Evolutionary conservation across 1,139 yeast genomes (phyloP), one percentile per base, ranked within the genome.

Genomic region (Candida sp.): DNA sequence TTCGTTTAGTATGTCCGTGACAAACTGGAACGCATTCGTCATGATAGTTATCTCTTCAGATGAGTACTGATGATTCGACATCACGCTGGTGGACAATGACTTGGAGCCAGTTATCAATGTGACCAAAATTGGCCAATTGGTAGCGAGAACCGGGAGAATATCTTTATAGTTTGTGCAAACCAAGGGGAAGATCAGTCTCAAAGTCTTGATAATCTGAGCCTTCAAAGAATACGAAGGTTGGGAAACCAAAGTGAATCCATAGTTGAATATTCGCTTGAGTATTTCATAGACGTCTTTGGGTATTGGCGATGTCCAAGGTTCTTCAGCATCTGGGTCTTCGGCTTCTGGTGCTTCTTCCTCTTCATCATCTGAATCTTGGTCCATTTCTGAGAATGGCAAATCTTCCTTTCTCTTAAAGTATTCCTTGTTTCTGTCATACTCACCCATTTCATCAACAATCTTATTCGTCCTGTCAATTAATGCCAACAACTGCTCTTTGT

Each of bases 231-330:
- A 66, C 0, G 96, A 86, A 1, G 84, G 83, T 58, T 90, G 96
- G 2, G 91, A 83, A 37, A 91, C 67, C 47, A 91, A 75, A 51
- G 88, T 69, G 52, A 90, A 87, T 2, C 96, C 87, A 62, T 91
- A 90, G 9, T 76, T 80, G 51, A 85, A 77, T 7, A 94, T 84
- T 51, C 83, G 81, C 49, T 85, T 82, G 0, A 88, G 69, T 2
- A 86, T 71, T 44, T 70, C 64, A 62, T 89, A 92, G 0, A 86
- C 71, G 2, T 77, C 67, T 44, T 78, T 71, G 0, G 96, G 89
- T 1, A 92, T 71, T 0, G 84, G 83, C 0, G 93, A 86, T 0
- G 63, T 58, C 97, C 97, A 91, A 2, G 42, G 42, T 17, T 66
- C 68, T 30, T 53, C 62, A 48, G 59, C 55, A 27, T 2, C 17